Evolutionary conservation across 306 rosid genomes (phyloP).

Genomic region (Oemleria cerasiformis): DNA sequence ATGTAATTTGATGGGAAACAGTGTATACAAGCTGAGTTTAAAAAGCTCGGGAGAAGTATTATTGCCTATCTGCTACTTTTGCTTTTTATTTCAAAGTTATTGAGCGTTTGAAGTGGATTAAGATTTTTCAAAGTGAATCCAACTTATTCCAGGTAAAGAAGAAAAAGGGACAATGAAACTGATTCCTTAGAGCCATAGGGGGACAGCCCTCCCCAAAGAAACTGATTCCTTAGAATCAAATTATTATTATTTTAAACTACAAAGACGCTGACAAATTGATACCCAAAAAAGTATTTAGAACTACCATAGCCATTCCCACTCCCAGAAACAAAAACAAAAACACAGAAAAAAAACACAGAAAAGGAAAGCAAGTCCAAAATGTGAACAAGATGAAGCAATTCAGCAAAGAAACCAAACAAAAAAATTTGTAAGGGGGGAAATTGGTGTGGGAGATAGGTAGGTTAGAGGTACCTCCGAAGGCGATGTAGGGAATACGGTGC

Average conservation of each 20-base stretch:
- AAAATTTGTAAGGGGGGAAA: not conserved
- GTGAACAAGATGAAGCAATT: not conserved
- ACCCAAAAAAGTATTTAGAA: not conserved
- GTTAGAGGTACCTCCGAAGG: constrained; percentile 61
- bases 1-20: not conserved
- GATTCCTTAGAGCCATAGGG: no score
- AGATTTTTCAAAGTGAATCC: no score
- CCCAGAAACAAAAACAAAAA: not conserved
- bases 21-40: not conserved
- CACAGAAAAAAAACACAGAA: not conserved
- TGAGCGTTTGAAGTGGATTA: not conserved
- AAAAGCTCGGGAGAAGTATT: not conserved
- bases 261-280: no score
- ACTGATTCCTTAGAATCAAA: constrained; percentile 1
- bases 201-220: not conserved
- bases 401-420: not conserved
- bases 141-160: no score
- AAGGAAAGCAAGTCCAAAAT: not conserved
- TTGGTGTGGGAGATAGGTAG: not conserved
- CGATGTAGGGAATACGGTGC: constrained; percentile 85
- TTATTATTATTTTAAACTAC: not conserved
- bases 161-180: no score
- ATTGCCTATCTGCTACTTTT: not conserved
- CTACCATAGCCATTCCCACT: not conserved
- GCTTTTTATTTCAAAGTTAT: not conserved